These are phyloP conservation scores for Penicillium vulpinum DNA, from an alignment of 2,329 filamentous ascomycete genomes.

Conservation along the genomic window DNA sequence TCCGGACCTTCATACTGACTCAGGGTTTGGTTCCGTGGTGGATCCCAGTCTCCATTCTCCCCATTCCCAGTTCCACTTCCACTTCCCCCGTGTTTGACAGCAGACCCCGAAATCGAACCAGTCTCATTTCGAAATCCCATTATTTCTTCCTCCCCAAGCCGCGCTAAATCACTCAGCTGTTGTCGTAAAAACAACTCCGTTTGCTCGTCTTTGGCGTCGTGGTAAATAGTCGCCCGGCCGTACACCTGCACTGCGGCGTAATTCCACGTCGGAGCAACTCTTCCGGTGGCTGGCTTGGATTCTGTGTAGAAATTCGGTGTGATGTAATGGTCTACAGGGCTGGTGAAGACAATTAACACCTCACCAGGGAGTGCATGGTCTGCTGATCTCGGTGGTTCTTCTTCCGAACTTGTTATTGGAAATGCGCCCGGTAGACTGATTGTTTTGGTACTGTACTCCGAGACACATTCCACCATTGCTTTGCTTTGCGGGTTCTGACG, in stretches of 20 bases:
- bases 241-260: constrained; percentile 57
- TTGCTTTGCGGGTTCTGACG: constrained; percentile 22
- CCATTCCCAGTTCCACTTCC: not conserved
- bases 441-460: not conserved
- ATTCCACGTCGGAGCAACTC: constrained; percentile 72
- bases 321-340: constrained; percentile 22
- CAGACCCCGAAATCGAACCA: not conserved
- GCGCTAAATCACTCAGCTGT: constrained; percentile 17
- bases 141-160: constrained; percentile 16
- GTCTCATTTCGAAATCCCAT: constrained; percentile 13
- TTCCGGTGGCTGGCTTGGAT: constrained; percentile 64
- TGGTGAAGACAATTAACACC: constrained; percentile 23
- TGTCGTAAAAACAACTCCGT: constrained; percentile 12
- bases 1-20: not conserved
- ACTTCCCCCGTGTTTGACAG: not conserved
- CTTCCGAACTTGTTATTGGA: not conserved
- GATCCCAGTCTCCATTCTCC: not conserved
- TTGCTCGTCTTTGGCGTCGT: not conserved
- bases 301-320: constrained; percentile 64
- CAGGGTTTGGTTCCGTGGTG: not conserved
- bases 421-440: constrained; percentile 1
- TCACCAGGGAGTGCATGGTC: constrained; percentile 6
- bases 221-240: constrained; percentile 15
- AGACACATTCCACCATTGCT: constrained; percentile 17
- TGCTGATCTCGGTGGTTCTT: not conserved